These are phyloP conservation scores for Saccharomycopsis fibuligera DNA, from an alignment of 805 yeast genomes.

Conservation along the genomic window DNA sequence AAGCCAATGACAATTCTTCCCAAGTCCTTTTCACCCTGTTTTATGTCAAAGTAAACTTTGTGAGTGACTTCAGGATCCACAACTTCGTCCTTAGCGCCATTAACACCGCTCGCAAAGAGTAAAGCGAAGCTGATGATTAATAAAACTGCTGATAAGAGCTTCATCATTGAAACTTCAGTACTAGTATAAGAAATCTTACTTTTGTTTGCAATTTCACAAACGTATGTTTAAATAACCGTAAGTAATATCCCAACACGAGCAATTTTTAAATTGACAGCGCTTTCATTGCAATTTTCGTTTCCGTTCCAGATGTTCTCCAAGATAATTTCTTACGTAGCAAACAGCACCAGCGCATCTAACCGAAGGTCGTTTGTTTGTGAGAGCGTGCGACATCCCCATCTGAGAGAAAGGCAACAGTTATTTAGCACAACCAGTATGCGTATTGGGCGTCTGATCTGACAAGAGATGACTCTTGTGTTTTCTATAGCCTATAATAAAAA, in stretches of 20 bases:
- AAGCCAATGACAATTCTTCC: constrained; percentile 86
- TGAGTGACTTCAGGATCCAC: constrained; percentile 38
- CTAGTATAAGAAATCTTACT: background rate
- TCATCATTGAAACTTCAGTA: constrained; percentile 13
- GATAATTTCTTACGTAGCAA: background rate
- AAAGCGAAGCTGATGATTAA: constrained; percentile 4
- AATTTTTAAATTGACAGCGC: background rate
- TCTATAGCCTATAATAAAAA: no score
- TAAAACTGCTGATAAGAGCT: constrained; percentile 4
- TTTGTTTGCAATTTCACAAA: no score
- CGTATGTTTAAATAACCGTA: background rate
- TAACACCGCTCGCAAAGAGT: constrained; percentile 8
- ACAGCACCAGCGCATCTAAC: no score
- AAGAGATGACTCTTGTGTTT: no score
- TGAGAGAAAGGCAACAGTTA: no score
- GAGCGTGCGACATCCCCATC: no score
- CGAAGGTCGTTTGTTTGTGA: no score
- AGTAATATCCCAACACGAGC: background rate
- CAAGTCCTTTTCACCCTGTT: constrained; percentile 67
- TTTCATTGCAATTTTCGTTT: background rate
- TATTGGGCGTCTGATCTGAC: no score
- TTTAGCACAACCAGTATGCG: no score
- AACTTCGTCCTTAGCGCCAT: constrained; percentile 10
- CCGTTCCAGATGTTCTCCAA: background rate
- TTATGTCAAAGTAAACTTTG: constrained; percentile 79